Evolutionary conservation across 257 asterid genomes (phyloP).

Genomic region (Euphrasia confusa): DNA sequence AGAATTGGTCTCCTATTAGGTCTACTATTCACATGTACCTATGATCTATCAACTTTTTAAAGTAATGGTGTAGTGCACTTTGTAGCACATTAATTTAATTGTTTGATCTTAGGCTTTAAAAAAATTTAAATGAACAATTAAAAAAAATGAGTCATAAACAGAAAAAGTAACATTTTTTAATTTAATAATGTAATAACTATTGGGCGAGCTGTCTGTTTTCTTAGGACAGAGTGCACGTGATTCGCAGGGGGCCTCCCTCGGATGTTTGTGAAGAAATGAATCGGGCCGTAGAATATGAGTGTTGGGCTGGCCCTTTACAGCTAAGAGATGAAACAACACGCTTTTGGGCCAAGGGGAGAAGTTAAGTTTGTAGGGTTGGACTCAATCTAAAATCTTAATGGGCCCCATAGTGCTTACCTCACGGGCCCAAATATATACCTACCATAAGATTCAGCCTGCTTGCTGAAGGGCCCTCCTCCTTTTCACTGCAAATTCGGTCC

Average conservation of each 20-base stretch:
- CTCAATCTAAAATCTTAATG: constrained; percentile 24
- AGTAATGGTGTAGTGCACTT: constrained; percentile 16
- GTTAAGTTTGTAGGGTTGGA: constrained; percentile 29
- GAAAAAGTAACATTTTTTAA: neutral
- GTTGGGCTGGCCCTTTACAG: constrained; percentile 31
- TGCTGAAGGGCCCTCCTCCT: neutral
- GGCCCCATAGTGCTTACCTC: constrained; percentile 24
- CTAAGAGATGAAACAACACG: constrained; percentile 19
- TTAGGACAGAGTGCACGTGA: constrained; percentile 28
- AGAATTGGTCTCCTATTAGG: constrained; percentile 10
- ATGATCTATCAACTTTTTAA: constrained; percentile 11
- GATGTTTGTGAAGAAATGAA: constrained; percentile 33
- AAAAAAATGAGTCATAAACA: too few relatives aligned
- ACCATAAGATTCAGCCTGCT: constrained; percentile 6
- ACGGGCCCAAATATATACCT: constrained; percentile 22
- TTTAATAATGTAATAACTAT: neutral
- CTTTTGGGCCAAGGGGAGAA: constrained; percentile 22
- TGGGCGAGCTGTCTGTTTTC: constrained; percentile 25
- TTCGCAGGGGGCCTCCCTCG: constrained; percentile 33
- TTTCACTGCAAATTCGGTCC: too few relatives aligned
- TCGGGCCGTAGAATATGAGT: constrained; percentile 19
- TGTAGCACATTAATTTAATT: constrained; percentile 20
- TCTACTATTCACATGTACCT: constrained; percentile 22
- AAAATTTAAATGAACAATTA: neutral
- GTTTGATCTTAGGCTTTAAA: too few relatives aligned